phyloP scores from a whole-genome alignment of 2,329 filamentous ascomycete species.

The Phymatotrichopsis omnivora region DNA sequence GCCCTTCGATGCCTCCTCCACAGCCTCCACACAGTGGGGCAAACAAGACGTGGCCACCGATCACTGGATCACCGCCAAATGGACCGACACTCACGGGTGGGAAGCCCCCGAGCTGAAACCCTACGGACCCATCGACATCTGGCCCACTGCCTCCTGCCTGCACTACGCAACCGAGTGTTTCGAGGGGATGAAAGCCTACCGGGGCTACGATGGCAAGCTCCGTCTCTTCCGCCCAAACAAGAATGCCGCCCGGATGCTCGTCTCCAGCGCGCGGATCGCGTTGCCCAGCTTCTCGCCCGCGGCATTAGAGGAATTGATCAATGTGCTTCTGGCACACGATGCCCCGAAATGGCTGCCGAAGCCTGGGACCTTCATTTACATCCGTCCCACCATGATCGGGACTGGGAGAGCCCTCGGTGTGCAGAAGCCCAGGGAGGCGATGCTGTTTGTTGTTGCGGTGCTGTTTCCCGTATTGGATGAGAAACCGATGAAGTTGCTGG shows the following conservation, averaged over 20 bases:
- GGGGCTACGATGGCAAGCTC: conserved; percentile 57
- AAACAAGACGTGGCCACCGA: conserved; percentile 48
- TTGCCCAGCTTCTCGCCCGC: conserved; percentile 61
- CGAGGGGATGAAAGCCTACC: conserved; percentile 70
- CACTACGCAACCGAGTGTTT: conserved; percentile 91
- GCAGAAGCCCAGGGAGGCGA: conserved; percentile 66
- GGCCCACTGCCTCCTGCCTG: conserved; percentile 69
- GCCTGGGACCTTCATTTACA: conserved; percentile 65
- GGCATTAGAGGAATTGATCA: conserved; percentile 64
- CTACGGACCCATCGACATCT: conserved; percentile 65
- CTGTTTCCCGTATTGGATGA: conserved; percentile 34
- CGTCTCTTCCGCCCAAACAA: conserved; percentile 67
- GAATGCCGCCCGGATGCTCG: conserved; percentile 57
- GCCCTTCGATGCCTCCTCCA: conserved; percentile 39
- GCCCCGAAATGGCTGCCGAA: conserved; percentile 69
- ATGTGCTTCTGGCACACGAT: conserved; percentile 61
- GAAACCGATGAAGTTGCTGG: conserved; percentile 57
- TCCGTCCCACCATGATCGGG: conserved; percentile 79
- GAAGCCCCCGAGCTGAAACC: conserved; percentile 61
- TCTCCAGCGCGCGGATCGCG: conserved; percentile 55
- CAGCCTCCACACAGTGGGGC: conserved; percentile 9
- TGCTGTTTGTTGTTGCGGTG: conserved; percentile 70
- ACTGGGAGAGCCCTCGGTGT: conserved; percentile 73
- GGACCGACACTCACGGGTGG: conserved; percentile 60
- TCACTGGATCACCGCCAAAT: conserved; percentile 73